Percentiles rank a stretch among this genome's conserved stretches.
Conservation (phyloP, 1,284 basidiomycete species). For the Leucoagaricus sp. region DNA sequence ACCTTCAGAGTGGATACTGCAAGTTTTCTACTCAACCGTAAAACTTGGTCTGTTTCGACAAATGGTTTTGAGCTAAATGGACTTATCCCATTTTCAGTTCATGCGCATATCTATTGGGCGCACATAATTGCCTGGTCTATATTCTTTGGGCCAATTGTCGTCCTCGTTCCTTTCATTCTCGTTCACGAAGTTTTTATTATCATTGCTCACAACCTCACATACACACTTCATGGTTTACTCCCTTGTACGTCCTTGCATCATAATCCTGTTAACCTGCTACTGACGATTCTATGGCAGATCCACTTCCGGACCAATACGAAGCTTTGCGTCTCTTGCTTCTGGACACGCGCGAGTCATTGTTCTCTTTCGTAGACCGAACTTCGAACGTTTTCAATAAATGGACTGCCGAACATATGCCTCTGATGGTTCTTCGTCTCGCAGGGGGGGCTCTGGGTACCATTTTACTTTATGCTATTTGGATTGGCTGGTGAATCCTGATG, state of each 20-base stretch:
- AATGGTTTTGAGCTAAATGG: background rate
- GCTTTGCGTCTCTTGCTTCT: constrained; percentile 31
- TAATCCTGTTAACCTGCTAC: background rate
- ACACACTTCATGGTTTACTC: constrained; percentile 34
- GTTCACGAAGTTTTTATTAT: constrained; percentile 36
- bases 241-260: constrained; percentile 24
- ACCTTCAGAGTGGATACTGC: constrained; percentile 8
- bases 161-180: constrained; percentile 38
- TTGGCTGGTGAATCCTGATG: constrained; percentile 21
- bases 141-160: constrained; percentile 43
- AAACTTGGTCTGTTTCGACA: constrained; percentile 4
- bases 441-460: constrained; percentile 29
- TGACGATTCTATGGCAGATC: constrained; percentile 21
- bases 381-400: constrained; percentile 38
- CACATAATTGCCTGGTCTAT: constrained; percentile 35
- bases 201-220: constrained; percentile 31
- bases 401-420: constrained; percentile 34
- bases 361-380: constrained; percentile 35
- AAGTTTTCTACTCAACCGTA: background rate
- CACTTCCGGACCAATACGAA: constrained; percentile 32
- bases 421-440: constrained; percentile 34
- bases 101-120: constrained; percentile 22
- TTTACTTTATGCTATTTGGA: constrained; percentile 31
- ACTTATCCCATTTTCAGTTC: constrained; percentile 18
- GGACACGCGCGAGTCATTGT: constrained; percentile 35